Conservation (phyloP, 225 moss, liverwort and hornwort genomes). For the Lunularia cruciata region DNA sequence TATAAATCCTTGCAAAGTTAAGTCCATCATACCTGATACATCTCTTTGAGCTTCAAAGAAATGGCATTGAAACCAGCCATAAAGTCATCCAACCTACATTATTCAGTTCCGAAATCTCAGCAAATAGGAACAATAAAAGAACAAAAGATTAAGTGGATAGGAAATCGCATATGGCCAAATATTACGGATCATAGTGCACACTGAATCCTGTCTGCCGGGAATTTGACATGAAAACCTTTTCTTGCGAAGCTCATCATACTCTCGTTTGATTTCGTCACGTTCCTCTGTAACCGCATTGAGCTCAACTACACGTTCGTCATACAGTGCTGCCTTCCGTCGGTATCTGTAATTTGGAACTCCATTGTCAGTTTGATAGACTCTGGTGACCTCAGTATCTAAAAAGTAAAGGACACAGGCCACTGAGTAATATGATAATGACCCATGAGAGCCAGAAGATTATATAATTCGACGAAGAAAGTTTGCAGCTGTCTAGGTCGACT, state of each 20-base stretch:
- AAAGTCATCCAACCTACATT: constrained; percentile 82
- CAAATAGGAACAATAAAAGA: no score
- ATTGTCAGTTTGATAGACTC: no score
- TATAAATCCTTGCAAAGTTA: background rate
- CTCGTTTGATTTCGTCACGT: constrained; percentile 62
- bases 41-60: constrained; percentile 95
- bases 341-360: constrained; percentile 46
- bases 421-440: no score
- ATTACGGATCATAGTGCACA: no score
- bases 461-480: no score
- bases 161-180: no score
- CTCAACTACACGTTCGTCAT: constrained; percentile 84
- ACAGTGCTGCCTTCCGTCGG: constrained; percentile 66
- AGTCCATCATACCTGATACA: constrained; percentile 74
- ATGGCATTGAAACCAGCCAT: constrained; percentile 97
- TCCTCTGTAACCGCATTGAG: constrained; percentile 67
- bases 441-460: background rate
- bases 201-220: background rate
- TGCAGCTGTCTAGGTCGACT: no score
- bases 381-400: no score
- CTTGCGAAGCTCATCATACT: constrained; percentile 81
- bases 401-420: background rate
- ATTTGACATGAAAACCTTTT: constrained; percentile 45
- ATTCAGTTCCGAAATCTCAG: background rate
- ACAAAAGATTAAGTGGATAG: no score